Percentiles rank a stretch among this genome's conserved stretches.
These are phyloP conservation scores for Magnusiomyces fungicola DNA, from an alignment of 1,139 yeast species.

Conservation along the genomic window DNA sequence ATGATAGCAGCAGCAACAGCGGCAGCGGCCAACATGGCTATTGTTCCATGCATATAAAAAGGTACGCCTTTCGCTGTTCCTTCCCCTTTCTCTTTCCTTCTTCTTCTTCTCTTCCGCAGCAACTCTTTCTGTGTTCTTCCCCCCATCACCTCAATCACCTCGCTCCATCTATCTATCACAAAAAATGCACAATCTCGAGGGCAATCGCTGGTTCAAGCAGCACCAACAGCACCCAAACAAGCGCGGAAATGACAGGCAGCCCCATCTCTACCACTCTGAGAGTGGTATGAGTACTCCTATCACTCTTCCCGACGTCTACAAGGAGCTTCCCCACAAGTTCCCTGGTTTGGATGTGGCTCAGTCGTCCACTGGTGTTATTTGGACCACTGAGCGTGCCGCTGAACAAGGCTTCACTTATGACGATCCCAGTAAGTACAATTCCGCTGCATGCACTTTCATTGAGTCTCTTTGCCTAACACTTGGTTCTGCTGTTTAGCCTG, in stretches of 20 bases:
- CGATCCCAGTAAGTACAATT: slow-evolving; percentile 23
- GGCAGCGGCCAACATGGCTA: too few species aligned
- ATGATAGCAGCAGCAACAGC: too few species aligned
- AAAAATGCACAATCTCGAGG: neutral
- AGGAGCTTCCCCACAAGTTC: slow-evolving; percentile 34
- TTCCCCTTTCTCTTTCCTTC: too few species aligned
- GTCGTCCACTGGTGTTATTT: slow-evolving; percentile 60
- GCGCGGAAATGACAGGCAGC: slow-evolving; percentile 4
- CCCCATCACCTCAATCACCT: too few species aligned
- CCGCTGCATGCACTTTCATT: too few species aligned
- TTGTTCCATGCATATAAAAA: too few species aligned
- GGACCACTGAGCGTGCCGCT: slow-evolving; percentile 62
- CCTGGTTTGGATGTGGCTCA: slow-evolving; percentile 60
- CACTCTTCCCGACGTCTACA: slow-evolving; percentile 30
- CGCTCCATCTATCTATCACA: too few species aligned
- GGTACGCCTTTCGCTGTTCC: too few species aligned
- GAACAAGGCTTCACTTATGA: slow-evolving; percentile 53
- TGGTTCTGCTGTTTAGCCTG: slow-evolving; percentile 33
- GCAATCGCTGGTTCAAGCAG: slow-evolving; percentile 11
- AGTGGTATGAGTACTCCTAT: slow-evolving; percentile 29
- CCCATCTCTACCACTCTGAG: slow-evolving; percentile 21
- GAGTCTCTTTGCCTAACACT: too few species aligned
- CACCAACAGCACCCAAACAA: slow-evolving; percentile 5
- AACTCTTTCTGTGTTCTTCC: too few species aligned
- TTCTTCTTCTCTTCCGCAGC: too few species aligned